Base-by-base conservation (phyloP, 108 stramenopile species). In the Chaetoceros tenuissimus region DNA sequence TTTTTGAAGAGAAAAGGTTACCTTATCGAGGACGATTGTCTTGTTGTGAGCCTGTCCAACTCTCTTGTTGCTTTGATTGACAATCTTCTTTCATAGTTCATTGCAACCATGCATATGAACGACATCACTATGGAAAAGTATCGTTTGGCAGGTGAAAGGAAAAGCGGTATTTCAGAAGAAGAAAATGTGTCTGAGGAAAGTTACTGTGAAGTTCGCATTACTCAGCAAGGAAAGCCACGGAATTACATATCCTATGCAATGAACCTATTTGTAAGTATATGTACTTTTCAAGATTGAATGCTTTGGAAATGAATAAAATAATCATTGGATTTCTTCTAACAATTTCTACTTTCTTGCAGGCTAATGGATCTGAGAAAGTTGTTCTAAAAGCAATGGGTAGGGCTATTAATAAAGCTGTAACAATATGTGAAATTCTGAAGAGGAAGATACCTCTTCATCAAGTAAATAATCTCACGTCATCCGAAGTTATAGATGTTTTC, bases 41-140 rank as follows among this genome's bases (percentile, higher is more conserved):
- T n/a, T n/a, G n/a, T n/a, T n/a, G n/a, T n/a, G n/a, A n/a, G n/a
- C n/a, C n/a, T n/a, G n/a, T n/a, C n/a, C n/a, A n/a, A n/a, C n/a
- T n/a, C n/a, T n/a, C n/a, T n/a, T n/a, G n/a, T n/a, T n/a, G n/a
- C n/a, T n/a, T n/a, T n/a, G n/a, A n/a, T n/a, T n/a, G n/a, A n/a
- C n/a, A n/a, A n/a, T n/a, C n/a, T n/a, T n/a, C n/a, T n/a, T n/a
- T n/a, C n/a, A n/a, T n/a, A n/a, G n/a, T n/a, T n/a, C n/a, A n/a
- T n/a, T n/a, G n/a, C n/a, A n/a, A n/a, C n/a, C n/a, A n/a, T n/a
- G n/a, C n/a, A n/a, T n/a, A n/a, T n/a, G n/a, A n/a, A n/a, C n/a
- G n/a, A n/a, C n/a, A n/a, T n/a, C n/a, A n/a, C n/a, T 7, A 90
- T 90, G 89, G 89, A 90, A 45, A 90, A 90, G 72, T 90, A 87